Evolutionary conservation across 2,329 filamentous ascomycete species (phyloP).

Genomic region (Raffaelea albimanens): DNA sequence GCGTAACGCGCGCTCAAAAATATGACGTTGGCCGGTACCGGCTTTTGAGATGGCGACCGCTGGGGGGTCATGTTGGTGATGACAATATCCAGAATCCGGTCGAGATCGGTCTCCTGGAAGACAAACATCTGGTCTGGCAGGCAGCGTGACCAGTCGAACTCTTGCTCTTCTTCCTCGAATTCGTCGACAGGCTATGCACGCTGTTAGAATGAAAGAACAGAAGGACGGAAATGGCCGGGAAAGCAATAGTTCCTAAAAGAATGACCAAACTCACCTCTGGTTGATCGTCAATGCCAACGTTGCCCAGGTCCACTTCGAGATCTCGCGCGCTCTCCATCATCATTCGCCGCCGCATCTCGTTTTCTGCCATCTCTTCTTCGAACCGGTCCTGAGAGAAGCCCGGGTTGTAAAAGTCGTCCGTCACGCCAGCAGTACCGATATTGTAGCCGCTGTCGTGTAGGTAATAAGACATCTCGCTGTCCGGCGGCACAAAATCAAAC

Average conservation of each 20-base stretch:
- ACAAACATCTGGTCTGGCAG: conserved; percentile 99
- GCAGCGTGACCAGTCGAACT: conserved; percentile 93
- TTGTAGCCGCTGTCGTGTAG: conserved; percentile 89
- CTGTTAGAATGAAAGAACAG: conserved; percentile 12
- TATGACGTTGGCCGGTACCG: conserved; percentile 92
- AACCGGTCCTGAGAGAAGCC: conserved; percentile 90
- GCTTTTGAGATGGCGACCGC: conserved; percentile 91
- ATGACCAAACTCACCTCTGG: conserved; percentile 59
- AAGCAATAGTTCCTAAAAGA: not conserved
- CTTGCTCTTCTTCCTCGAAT: conserved; percentile 77
- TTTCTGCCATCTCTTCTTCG: conserved; percentile 95
- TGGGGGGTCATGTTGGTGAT: conserved; percentile 98
- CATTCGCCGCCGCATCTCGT: conserved; percentile 90
- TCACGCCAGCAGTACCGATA: conserved; percentile 69
- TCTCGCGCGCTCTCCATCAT: conserved; percentile 99
- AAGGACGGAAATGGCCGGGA: not conserved
- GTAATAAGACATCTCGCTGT: conserved; percentile 95
- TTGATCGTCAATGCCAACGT: conserved; percentile 90
- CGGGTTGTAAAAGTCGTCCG: conserved; percentile 87
- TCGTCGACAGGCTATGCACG: conserved; percentile 57
- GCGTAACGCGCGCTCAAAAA: conserved; percentile 94
- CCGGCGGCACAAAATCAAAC: conserved; percentile 88
- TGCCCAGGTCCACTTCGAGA: conserved; percentile 90
- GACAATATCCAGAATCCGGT: conserved; percentile 85
- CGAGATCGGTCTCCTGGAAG: conserved; percentile 89